A percentile compares a stretch with the other conserved stretches of the same genome.
Conservation (phyloP, 768 basidiomycete genomes). For the Tulasnella sp. region DNA sequence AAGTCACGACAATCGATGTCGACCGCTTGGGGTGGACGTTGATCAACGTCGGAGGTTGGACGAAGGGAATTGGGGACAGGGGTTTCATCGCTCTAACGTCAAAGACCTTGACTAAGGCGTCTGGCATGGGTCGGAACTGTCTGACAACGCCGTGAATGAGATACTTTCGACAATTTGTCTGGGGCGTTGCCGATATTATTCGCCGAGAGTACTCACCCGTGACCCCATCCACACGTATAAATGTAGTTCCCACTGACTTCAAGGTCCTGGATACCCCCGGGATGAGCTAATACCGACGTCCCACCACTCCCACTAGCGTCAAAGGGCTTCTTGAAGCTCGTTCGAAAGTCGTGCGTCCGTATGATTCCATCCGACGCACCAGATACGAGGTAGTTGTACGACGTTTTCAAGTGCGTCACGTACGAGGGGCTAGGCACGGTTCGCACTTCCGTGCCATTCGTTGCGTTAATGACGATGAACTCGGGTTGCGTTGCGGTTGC, state of each 20-base stretch:
- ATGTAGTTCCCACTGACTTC: constrained; percentile 71
- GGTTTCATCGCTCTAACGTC: constrained; percentile 79
- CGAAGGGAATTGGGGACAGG: constrained; percentile 79
- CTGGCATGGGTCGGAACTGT: constrained; percentile 78
- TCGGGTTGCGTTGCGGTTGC: constrained; percentile 41
- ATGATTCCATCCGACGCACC: constrained; percentile 69
- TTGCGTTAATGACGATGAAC: constrained; percentile 61
- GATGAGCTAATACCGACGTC: constrained; percentile 64
- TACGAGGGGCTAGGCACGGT: constrained; percentile 50
- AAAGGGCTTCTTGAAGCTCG: constrained; percentile 42
- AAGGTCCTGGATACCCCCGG: constrained; percentile 72
- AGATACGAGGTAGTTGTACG: constrained; percentile 55
- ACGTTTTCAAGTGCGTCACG: constrained; percentile 57
- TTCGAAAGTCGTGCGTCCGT: constrained; percentile 62
- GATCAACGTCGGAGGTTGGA: constrained; percentile 79
- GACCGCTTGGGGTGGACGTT: constrained; percentile 68
- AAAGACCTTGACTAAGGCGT: constrained; percentile 88
- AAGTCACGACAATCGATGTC: constrained; percentile 65
- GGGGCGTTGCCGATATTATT: background rate
- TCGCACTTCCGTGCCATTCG: constrained; percentile 58
- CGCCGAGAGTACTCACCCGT: constrained; percentile 48
- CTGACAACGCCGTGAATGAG: constrained; percentile 35
- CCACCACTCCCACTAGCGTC: constrained; percentile 33
- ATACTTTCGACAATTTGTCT: constrained; percentile 13
- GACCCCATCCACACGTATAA: constrained; percentile 79